A percentile compares a stretch with the other conserved stretches of the same genome.
Conservation (phyloP, 73 alveolate genomes). For the Paramecium caudatum region DNA sequence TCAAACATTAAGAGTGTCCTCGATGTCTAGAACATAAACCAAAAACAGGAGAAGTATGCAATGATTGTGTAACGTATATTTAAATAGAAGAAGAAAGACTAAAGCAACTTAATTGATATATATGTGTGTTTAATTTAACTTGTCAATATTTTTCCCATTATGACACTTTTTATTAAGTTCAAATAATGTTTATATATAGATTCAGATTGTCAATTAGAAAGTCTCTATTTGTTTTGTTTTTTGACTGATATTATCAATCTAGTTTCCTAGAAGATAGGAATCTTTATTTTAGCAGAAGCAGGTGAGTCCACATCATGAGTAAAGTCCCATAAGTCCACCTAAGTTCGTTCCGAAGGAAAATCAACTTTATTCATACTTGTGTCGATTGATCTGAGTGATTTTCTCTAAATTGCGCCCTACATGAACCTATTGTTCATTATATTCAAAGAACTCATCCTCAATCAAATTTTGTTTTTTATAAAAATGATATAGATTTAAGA, state of each 20-base stretch:
- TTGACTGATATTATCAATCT: not conserved
- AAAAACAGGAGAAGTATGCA: not conserved
- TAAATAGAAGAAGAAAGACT: constrained; percentile 44
- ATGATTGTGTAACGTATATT: constrained; percentile 26
- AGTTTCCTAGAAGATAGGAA: not conserved
- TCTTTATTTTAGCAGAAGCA: not conserved
- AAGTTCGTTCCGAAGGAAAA: not conserved
- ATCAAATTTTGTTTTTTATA: not conserved
- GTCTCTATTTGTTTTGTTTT: not conserved
- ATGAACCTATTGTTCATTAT: not conserved
- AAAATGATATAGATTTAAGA: not conserved
- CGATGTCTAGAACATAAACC: constrained; percentile 65
- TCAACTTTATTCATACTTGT: not conserved
- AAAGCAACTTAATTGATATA: constrained; percentile 34
- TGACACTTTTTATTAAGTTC: not conserved
- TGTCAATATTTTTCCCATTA: not conserved
- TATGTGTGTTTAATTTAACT: not conserved
- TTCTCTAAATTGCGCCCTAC: not conserved
- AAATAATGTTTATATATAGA: not conserved
- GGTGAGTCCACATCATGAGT: constrained; percentile 20
- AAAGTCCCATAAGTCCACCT: not conserved
- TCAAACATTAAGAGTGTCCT: not conserved
- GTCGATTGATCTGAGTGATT: not conserved
- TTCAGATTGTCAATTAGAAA: not conserved
- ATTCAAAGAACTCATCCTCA: not conserved